phyloP scores from a whole-genome alignment of 306 rosid genomes.

The Quercus robur region DNA sequence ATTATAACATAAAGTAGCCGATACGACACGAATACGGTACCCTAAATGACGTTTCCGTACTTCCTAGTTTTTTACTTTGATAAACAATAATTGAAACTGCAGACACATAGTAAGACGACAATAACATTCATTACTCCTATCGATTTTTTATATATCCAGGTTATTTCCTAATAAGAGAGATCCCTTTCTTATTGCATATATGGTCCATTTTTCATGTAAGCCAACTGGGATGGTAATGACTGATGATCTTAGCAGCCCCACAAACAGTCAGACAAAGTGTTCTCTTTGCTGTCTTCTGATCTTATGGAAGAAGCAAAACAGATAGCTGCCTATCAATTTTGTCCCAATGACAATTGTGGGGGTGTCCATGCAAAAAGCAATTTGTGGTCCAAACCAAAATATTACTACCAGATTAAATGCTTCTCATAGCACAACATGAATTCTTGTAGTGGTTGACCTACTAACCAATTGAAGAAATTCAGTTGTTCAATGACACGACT shows the following conservation, averaged over 20 bases:
- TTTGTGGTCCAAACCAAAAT: slow-evolving; percentile 22
- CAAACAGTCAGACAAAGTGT: not conserved
- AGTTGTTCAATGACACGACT: no score
- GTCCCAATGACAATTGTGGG: not conserved
- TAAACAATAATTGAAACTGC: no score
- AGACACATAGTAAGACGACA: no score
- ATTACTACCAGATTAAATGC: not conserved
- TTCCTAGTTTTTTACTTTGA: no score
- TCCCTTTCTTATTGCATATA: not conserved
- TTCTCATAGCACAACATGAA: not conserved
- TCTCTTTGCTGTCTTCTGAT: not conserved
- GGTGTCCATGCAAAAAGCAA: not conserved
- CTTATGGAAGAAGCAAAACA: not conserved
- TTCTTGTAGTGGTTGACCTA: not conserved
- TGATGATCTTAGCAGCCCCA: not conserved
- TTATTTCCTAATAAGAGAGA: not conserved
- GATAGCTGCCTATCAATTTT: not conserved
- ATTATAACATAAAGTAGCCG: no score
- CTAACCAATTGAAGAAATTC: not conserved
- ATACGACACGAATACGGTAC: rapidly evolving
- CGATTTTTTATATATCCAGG: no score
- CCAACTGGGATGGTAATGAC: not conserved
- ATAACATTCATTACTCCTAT: no score
- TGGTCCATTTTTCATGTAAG: not conserved
- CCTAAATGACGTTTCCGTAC: no score